A percentile compares a stretch with the other conserved stretches of the same genome.
Conservation (phyloP, 768 basidiomycete species). For the Tylopilus rubrobrunneus region DNA sequence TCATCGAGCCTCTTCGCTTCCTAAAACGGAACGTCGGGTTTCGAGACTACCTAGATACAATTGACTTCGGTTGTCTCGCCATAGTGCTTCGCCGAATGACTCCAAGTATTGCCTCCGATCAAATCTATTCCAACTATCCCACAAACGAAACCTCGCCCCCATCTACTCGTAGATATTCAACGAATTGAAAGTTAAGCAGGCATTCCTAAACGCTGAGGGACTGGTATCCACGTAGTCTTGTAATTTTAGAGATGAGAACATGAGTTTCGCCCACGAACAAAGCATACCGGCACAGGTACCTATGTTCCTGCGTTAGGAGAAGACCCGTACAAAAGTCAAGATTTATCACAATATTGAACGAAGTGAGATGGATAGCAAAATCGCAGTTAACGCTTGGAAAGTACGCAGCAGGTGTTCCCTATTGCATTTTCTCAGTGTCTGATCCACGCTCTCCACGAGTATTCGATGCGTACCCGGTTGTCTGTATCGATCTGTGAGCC, state of each 20-base stretch:
- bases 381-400: slow-evolving; percentile 61
- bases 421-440: not conserved
- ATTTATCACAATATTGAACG: slow-evolving; percentile 66
- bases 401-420: slow-evolving; percentile 58
- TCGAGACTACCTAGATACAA: no score
- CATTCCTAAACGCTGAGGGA: slow-evolving; percentile 36
- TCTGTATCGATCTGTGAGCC: slow-evolving; percentile 15
- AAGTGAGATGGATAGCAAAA: slow-evolving; percentile 48
- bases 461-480: slow-evolving; percentile 21
- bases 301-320: no score
- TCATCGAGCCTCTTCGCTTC: no score
- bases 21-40: no score
- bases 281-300: slow-evolving; percentile 23
- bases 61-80: no score
- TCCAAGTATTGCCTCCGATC: not conserved
- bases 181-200: slow-evolving; percentile 40
- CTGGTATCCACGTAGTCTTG: slow-evolving; percentile 34
- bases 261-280: not conserved
- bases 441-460: not conserved
- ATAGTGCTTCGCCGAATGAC: no score
- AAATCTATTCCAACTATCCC: not conserved
- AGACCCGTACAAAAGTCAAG: slow-evolving; percentile 5
- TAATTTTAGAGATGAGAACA: not conserved
- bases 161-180: slow-evolving; percentile 34
- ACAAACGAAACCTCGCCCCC: not conserved